Base-by-base conservation (phyloP, 371 early-diverging fungal species). In the Zychaea mexicana region DNA sequence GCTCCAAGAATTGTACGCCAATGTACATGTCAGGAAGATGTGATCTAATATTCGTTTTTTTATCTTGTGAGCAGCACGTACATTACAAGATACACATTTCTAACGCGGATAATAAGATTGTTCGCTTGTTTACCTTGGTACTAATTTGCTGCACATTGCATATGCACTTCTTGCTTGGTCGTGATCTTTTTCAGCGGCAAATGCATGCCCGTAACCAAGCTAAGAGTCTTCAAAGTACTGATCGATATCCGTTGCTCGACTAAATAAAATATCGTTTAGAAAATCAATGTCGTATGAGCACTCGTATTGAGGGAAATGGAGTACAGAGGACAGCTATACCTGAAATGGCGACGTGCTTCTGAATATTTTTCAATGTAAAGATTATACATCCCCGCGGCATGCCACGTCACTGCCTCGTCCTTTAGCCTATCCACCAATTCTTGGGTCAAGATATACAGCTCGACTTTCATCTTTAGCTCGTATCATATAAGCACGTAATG, bases 131-230 rank as follows among this genome's bases (percentile, higher is more conserved):
- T 83, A 92, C 92, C 90, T 91, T 39, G 82, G 84, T 49, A 87
- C 83, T 27, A 88, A 68, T 62, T 83, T 78, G 17, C 79, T 71
- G 39, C 90, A 88, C 0, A 81, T 82, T 27, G 80, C 67, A 66
- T 94, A 95, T 0, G 91, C 91, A 27, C 82, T 70, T 26, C 93
- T 89, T 0, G 95, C 95, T 61, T 85, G 85, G 49, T 95, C 94
- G 57, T 88, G 84, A 24, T 91, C 90, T 0, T 88, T 88, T 61
- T 90, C 92, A 9, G 77, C 69, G 2, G 91, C 84, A 71, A 91
- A 91, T n/a, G 92, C 77, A 71, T 94, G 94, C 0, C 88, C 95
- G 64, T 84, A 89, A 5, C 90, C 93, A 22, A 95, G 65, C 94
- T 93, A 93, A 2, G 87, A 88, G 2, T 84, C 81, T 0, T 84